phyloP scores from a whole-genome alignment of 441 rosid genomes.

The Pelargonium cotyledonis region DNA sequence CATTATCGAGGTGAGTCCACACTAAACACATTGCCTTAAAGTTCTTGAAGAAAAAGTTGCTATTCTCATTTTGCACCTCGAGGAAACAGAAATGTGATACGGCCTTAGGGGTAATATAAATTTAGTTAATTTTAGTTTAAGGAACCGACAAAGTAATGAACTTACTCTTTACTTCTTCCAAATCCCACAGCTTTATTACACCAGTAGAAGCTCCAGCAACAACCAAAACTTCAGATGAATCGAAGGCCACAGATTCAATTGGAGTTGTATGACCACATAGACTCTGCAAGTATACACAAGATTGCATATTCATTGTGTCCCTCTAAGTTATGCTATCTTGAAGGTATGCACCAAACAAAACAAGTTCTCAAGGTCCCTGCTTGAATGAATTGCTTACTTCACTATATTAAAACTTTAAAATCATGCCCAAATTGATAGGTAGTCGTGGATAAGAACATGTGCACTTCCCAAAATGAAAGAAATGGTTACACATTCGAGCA shows the following conservation, averaged over 20 bases:
- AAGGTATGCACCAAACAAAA: too few species aligned
- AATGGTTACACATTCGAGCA: constrained; percentile 5
- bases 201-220: constrained; percentile 91
- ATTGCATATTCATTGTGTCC: constrained; percentile 15
- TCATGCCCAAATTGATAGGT: too few species aligned
- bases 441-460: too few species aligned
- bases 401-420: too few species aligned
- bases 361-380: too few species aligned
- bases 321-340: constrained; percentile 1
- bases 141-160: constrained; percentile 19
- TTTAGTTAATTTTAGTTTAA: neutral
- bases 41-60: constrained; percentile 8
- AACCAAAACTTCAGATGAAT: constrained; percentile 71
- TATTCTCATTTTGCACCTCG: constrained; percentile 1
- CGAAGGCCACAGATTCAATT: constrained; percentile 62
- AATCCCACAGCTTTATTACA: constrained; percentile 82
- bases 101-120: neutral
- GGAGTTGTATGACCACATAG: constrained; percentile 73
- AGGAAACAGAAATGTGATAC: neutral
- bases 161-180: constrained; percentile 91
- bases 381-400: too few species aligned
- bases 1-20: neutral
- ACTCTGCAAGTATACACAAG: constrained; percentile 48
- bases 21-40: constrained; percentile 12
- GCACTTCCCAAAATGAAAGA: neutral